A percentile compares a stretch with the other conserved stretches of the same genome.
phyloP scores from a whole-genome alignment of 106 monocot species.

The Apostasia shenzhenica region DNA sequence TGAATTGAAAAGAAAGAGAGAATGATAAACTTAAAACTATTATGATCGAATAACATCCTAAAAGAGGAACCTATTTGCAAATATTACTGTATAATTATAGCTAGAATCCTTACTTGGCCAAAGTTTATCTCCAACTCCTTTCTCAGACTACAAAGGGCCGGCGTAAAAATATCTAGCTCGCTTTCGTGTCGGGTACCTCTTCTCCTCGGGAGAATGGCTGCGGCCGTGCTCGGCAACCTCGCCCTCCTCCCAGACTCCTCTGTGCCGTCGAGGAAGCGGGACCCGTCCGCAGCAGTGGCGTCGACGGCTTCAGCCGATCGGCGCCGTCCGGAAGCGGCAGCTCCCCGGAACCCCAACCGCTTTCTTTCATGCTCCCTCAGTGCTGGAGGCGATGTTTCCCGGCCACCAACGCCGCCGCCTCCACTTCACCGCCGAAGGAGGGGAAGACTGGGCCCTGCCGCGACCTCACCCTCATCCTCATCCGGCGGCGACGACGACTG shows the following conservation, averaged over 20 bases:
- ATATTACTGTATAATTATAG: too few relatives aligned
- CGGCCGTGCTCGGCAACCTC: conserved; percentile 22
- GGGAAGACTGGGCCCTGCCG: neutral
- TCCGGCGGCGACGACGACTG: conserved; percentile 22
- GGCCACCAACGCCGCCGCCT: neutral
- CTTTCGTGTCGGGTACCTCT: neutral
- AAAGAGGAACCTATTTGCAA: too few relatives aligned
- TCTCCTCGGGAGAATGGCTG: conserved; percentile 14
- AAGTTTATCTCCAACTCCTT: neutral
- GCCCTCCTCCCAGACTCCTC: neutral
- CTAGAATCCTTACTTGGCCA: too few relatives aligned
- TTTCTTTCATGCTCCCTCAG: neutral
- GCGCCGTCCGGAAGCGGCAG: neutral
- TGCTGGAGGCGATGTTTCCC: neutral
- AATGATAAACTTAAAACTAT: too few relatives aligned
- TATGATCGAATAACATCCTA: too few relatives aligned
- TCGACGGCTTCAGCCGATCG: neutral
- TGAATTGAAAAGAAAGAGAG: too few relatives aligned
- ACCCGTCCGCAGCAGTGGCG: neutral
- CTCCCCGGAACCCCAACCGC: neutral
- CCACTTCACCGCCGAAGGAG: conserved; percentile 6
- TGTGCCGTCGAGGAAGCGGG: neutral
- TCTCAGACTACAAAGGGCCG: neutral
- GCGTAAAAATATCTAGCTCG: neutral
- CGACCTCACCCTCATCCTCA: neutral